Percentiles rank a stretch among this genome's conserved stretches.
These are phyloP conservation scores for Eimeria necatrix DNA, from an alignment of 169 alveolate species.

Conservation along the genomic window DNA sequence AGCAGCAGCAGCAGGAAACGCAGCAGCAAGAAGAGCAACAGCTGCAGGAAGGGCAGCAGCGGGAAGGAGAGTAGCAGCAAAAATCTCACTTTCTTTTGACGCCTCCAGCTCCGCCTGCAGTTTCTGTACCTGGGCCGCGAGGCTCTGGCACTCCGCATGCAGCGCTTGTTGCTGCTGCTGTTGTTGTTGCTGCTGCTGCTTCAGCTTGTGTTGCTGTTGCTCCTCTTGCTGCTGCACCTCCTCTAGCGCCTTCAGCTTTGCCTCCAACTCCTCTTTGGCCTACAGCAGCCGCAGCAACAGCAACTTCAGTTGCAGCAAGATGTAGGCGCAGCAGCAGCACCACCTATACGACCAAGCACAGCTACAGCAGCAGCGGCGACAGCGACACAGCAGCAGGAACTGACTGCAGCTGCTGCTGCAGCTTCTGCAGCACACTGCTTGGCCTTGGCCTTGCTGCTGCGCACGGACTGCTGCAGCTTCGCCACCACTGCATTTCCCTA, in stretches of 20 bases:
- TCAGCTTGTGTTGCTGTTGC: slow-evolving; percentile 2
- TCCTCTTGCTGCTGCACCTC: slow-evolving; percentile 4
- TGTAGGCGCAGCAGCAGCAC: neutral
- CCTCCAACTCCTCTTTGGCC: slow-evolving; percentile 15
- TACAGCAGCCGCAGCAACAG: slow-evolving; percentile 41
- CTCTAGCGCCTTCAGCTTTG: slow-evolving; percentile 50
- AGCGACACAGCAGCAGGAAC: neutral
- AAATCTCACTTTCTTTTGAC: slow-evolving; percentile 12
- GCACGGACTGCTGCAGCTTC: slow-evolving; percentile 43
- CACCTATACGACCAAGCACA: neutral
- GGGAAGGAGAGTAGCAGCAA: neutral
- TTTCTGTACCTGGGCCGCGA: slow-evolving; percentile 43
- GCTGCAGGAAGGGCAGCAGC: neutral
- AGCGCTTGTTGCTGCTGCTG: slow-evolving; percentile 18
- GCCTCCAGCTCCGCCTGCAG: slow-evolving; percentile 53
- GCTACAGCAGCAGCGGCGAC: slow-evolving; percentile 1
- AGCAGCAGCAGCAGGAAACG: neutral
- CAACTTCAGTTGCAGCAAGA: slow-evolving; percentile 4
- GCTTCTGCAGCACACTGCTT: slow-evolving; percentile 33
- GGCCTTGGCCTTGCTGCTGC: slow-evolving; percentile 59
- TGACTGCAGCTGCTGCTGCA: slow-evolving; percentile 50
- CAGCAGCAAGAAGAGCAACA: slow-evolving; percentile 23
- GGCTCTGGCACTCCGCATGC: slow-evolving; percentile 30
- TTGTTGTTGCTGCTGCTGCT: slow-evolving; percentile 43
- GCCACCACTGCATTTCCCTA: slow-evolving; percentile 28